phyloP scores from a whole-genome alignment of 345 rosid genomes.

The Alliaria petiolata region DNA sequence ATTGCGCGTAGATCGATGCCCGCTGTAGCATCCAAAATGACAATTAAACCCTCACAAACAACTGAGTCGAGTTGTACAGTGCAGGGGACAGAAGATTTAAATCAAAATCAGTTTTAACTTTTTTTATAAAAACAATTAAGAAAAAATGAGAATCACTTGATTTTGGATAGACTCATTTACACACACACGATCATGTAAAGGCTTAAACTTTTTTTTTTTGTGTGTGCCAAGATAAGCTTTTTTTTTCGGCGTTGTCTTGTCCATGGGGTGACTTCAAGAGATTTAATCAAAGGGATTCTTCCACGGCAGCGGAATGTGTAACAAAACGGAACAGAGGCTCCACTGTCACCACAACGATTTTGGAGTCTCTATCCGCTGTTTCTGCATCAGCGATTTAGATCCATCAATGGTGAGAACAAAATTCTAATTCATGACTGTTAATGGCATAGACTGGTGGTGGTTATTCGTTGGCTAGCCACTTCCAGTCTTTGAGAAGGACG shows the following conservation, averaged over 20 bases:
- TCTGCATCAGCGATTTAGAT: slow-evolving; percentile 24
- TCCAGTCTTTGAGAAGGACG: slow-evolving; percentile 86
- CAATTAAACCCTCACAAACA: too few relatives aligned
- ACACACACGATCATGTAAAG: slow-evolving; percentile 18
- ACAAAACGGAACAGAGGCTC: slow-evolving; percentile 9
- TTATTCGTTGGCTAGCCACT: slow-evolving; percentile 82
- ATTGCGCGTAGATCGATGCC: too few relatives aligned
- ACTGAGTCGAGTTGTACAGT: too few relatives aligned
- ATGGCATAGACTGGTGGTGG: slow-evolving; percentile 59
- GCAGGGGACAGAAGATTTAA: too few relatives aligned
- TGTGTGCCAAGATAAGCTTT: neutral
- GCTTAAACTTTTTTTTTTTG: neutral
- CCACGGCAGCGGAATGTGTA: neutral
- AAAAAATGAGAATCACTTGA: slow-evolving; percentile 26
- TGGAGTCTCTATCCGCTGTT: slow-evolving; percentile 5
- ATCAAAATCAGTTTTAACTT: neutral
- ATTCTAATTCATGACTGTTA: slow-evolving; percentile 36
- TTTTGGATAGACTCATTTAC: slow-evolving; percentile 19
- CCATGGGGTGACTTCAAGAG: slow-evolving; percentile 24
- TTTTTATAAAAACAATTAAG: neutral
- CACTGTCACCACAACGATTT: neutral
- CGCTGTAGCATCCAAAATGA: too few relatives aligned
- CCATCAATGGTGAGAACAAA: slow-evolving; percentile 29
- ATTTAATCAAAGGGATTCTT: neutral
- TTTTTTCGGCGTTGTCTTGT: slow-evolving; percentile 25